A percentile compares a stretch with the other conserved stretches of the same genome.
Evolutionary conservation across 371 early-diverging fungal genomes (phyloP).

Genomic region (Actinomortierella ambigua): DNA sequence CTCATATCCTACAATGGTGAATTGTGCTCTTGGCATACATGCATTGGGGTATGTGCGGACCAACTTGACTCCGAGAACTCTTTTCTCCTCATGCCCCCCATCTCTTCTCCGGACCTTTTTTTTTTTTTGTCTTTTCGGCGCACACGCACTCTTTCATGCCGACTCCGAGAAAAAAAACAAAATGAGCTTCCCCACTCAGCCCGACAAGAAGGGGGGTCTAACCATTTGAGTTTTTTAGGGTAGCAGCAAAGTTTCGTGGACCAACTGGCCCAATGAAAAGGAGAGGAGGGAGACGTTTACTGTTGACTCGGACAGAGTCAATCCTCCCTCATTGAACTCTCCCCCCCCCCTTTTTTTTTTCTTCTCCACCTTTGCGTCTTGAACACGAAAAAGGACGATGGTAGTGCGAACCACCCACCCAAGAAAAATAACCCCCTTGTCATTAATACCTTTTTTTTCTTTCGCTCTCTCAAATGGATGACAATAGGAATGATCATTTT

Average conservation of each 20-base stretch:
- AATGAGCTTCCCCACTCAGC: neutral
- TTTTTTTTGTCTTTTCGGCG: too few relatives aligned
- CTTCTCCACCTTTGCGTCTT: neutral
- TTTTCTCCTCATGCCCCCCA: too few relatives aligned
- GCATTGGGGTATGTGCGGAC: too few relatives aligned
- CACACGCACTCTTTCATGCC: too few relatives aligned
- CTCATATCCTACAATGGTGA: neutral
- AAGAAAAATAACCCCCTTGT: neutral
- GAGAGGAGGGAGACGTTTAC: neutral
- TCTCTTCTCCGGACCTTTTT: too few relatives aligned
- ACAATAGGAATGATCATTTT: conserved; percentile 87
- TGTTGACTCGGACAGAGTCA: neutral
- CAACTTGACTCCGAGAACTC: too few relatives aligned
- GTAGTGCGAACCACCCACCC: too few relatives aligned
- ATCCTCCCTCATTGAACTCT: neutral
- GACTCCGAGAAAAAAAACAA: neutral
- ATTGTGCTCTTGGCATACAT: too few relatives aligned
- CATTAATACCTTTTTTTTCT: conserved; percentile 25
- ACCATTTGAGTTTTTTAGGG: too few relatives aligned
- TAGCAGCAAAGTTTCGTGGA: too few relatives aligned
- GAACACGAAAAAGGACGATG: neutral
- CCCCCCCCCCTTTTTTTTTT: conserved; percentile 1
- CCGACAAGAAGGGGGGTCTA: conserved; percentile 2
- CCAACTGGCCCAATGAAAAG: too few relatives aligned
- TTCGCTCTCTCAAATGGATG: conserved; percentile 15